Conservation (phyloP, 176 grass and related monocot species). For the Zoysia japonica region DNA sequence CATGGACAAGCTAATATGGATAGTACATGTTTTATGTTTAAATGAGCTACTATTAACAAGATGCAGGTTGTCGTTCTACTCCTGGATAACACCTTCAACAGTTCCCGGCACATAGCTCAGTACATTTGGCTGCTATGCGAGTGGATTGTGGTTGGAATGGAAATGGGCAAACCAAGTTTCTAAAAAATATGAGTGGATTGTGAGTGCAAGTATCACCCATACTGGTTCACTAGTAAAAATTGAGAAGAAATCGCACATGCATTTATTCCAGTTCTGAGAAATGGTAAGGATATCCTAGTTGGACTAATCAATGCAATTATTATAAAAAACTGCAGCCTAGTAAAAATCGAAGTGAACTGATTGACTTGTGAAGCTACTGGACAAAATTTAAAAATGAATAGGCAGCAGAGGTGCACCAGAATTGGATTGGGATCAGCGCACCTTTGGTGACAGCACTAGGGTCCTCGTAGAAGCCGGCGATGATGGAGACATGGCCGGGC, state of each 20-base stretch:
- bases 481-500: constrained; percentile 83
- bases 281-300: neutral
- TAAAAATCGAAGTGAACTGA: neutral
- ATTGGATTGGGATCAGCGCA: constrained; percentile 4
- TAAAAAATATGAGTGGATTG: neutral
- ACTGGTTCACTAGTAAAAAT: constrained; percentile 1
- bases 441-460: constrained; percentile 92
- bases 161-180: neutral
- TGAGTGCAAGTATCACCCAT: neutral
- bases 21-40: constrained; percentile 3
- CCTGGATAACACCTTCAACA: neutral
- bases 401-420: neutral
- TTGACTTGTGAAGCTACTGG: neutral
- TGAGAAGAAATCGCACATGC: neutral
- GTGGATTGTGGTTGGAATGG: neutral
- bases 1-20: constrained; percentile 9
- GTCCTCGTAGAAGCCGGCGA: constrained; percentile 89
- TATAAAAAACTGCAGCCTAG: neutral
- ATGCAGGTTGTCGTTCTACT: neutral
- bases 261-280: neutral
- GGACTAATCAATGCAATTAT: constrained; percentile 9
- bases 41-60: constrained; percentile 9
- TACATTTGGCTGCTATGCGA: neutral
- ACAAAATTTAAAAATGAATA: constrained; percentile 20
- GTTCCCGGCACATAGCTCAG: neutral